Percentiles rank a stretch among this genome's conserved stretches.
Evolutionary conservation across 768 basidiomycete species (phyloP).

Genomic region (Agrocybe praecox): DNA sequence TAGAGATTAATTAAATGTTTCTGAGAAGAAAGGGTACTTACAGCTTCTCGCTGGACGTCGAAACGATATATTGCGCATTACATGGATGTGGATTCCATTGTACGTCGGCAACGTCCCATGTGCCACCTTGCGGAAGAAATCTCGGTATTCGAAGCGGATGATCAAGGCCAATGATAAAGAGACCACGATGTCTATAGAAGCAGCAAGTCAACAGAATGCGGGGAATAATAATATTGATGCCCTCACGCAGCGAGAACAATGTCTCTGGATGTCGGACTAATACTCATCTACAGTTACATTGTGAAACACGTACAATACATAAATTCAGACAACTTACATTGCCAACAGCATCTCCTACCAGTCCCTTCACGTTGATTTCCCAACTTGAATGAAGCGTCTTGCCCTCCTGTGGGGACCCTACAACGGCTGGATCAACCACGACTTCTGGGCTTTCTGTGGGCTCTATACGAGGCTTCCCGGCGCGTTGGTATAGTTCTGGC

Average conservation of each 20-base stretch:
- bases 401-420: slow-evolving; percentile 53
- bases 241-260: slow-evolving; percentile 87
- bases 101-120: slow-evolving; percentile 94
- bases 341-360: slow-evolving; percentile 83
- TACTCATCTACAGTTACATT: slow-evolving; percentile 69
- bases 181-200: slow-evolving; percentile 68
- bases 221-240: background rate
- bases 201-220: background rate
- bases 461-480: slow-evolving; percentile 17
- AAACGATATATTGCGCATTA: slow-evolving; percentile 80
- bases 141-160: slow-evolving; percentile 85
- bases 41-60: slow-evolving; percentile 90
- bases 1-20: background rate
- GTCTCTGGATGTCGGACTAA: slow-evolving; percentile 86
- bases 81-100: slow-evolving; percentile 89
- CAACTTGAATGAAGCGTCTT: slow-evolving; percentile 60
- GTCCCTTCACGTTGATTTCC: slow-evolving; percentile 77
- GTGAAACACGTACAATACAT: slow-evolving; percentile 6
- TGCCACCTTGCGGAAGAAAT: slow-evolving; percentile 94
- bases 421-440: background rate
- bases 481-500: slow-evolving; percentile 15
- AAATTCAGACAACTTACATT: slow-evolving; percentile 57
- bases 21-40: slow-evolving; percentile 34
- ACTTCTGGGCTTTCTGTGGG: slow-evolving; percentile 10
- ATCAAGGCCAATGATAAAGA: slow-evolving; percentile 94